phyloP scores from a whole-genome alignment of 2,329 filamentous ascomycete species.

The Chrysoporthe deuterocubensis region DNA sequence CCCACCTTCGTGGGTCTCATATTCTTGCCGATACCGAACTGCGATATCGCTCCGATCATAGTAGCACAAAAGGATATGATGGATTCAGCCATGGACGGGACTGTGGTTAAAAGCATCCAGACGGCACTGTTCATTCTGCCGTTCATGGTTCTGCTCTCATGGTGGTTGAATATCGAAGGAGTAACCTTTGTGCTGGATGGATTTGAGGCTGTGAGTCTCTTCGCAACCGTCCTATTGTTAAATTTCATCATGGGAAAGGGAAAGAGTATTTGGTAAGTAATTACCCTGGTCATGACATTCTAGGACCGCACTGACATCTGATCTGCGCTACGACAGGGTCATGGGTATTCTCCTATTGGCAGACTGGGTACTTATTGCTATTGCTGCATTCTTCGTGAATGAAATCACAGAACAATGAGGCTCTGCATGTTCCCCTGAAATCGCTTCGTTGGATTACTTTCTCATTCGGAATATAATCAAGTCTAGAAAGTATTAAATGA shows the following conservation, averaged over 20 bases:
- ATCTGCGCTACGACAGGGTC: neutral
- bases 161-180: constrained; percentile 3
- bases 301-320: neutral
- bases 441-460: neutral
- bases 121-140: constrained; percentile 21
- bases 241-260: constrained; percentile 13
- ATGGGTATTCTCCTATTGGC: constrained; percentile 18
- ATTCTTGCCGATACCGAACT: constrained; percentile 18
- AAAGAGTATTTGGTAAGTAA: constrained; percentile 15
- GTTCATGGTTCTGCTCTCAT: constrained; percentile 15
- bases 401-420: neutral
- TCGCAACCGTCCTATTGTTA: constrained; percentile 16
- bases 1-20: constrained; percentile 17
- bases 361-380: constrained; percentile 22
- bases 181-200: constrained; percentile 19
- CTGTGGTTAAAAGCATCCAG: constrained; percentile 18
- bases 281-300: neutral
- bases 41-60: constrained; percentile 16
- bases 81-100: constrained; percentile 19
- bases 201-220: constrained; percentile 19
- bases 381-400: constrained; percentile 19
- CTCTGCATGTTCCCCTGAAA: neutral
- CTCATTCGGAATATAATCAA: too few relatives aligned
- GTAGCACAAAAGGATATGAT: constrained; percentile 13
- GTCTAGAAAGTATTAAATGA: too few relatives aligned